phyloP scores from a whole-genome alignment of 768 basidiomycete species.

The Termitomyces sp. region DNA sequence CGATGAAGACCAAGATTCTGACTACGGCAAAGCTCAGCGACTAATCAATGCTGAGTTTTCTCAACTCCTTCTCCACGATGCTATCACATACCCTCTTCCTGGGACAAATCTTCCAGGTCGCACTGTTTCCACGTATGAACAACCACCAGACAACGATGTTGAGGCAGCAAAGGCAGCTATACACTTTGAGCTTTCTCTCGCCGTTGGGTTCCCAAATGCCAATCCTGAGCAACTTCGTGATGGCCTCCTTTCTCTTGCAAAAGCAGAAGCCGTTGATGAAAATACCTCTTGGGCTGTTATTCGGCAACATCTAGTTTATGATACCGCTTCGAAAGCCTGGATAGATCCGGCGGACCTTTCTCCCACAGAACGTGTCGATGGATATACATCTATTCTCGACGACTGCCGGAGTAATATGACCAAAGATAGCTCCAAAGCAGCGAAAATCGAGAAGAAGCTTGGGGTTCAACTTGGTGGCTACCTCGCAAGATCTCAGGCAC shows the following conservation, averaged over 20 bases:
- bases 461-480: conserved; percentile 88
- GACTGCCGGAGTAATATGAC: conserved; percentile 66
- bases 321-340: conserved; percentile 53
- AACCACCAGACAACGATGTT: conserved; percentile 75
- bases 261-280: conserved; percentile 57
- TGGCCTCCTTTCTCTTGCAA: conserved; percentile 59
- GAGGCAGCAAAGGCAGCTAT: conserved; percentile 64
- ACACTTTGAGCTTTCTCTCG: conserved; percentile 71
- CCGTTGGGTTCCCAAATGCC: conserved; percentile 84
- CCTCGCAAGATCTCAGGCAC: conserved; percentile 62
- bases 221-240: conserved; percentile 73
- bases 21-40: conserved; percentile 43
- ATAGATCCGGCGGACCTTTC: conserved; percentile 59
- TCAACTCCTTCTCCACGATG: conserved; percentile 78
- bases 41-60: conserved; percentile 78
- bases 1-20: conserved; percentile 37
- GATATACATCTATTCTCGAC: conserved; percentile 56
- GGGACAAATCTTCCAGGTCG: conserved; percentile 78
- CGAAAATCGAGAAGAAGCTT: conserved; percentile 90
- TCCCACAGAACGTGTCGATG: conserved; percentile 52
- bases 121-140: conserved; percentile 58
- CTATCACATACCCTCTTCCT: conserved; percentile 81
- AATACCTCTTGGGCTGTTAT: conserved; percentile 66
- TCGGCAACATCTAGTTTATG: conserved; percentile 59
- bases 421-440: conserved; percentile 72